Percentiles rank a stretch among this genome's conserved stretches.
These are phyloP conservation scores for Canna indica DNA, from an alignment of 176 grass and related monocot species.

Conservation along the genomic window DNA sequence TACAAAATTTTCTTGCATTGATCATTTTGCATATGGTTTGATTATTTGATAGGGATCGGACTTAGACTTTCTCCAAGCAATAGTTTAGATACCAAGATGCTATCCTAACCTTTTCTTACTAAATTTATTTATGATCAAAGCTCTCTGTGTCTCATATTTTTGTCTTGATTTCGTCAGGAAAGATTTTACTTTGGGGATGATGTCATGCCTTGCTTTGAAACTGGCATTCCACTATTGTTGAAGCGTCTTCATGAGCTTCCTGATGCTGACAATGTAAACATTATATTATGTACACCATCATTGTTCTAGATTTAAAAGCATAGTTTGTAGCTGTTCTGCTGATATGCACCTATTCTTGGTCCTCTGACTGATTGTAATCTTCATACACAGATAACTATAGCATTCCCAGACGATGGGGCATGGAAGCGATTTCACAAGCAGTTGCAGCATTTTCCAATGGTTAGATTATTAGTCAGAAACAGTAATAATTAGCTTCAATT, in stretches of 20 bases:
- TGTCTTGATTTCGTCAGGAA: conserved; percentile 35
- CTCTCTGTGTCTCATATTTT: not conserved
- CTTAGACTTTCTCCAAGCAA: not conserved
- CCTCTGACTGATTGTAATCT: not conserved
- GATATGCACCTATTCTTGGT: not conserved
- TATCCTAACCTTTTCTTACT: not conserved
- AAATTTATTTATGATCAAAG: not conserved
- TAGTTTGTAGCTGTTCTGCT: conserved; percentile 66
- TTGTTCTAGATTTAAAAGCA: not conserved
- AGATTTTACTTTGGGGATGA: conserved; percentile 95
- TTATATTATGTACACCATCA: not conserved
- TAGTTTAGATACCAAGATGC: not conserved
- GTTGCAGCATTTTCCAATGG: conserved; percentile 95
- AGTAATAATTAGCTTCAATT: not conserved
- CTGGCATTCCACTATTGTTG: conserved; percentile 77
- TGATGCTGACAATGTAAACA: conserved; percentile 82
- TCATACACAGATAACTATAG: conserved; percentile 63
- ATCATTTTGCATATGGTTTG: not conserved
- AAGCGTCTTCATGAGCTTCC: conserved; percentile 63
- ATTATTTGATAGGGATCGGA: not conserved
- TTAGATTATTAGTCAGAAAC: conserved; percentile 27
- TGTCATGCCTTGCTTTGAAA: conserved; percentile 96
- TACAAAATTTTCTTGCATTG: not conserved
- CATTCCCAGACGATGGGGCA: conserved; percentile 92
- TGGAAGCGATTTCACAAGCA: conserved; percentile 98